Percentiles rank a stretch among this genome's conserved stretches.
These are phyloP conservation scores for Liriodendron chinense DNA, from an alignment of 164 flowering plant species.

Conservation along the genomic window DNA sequence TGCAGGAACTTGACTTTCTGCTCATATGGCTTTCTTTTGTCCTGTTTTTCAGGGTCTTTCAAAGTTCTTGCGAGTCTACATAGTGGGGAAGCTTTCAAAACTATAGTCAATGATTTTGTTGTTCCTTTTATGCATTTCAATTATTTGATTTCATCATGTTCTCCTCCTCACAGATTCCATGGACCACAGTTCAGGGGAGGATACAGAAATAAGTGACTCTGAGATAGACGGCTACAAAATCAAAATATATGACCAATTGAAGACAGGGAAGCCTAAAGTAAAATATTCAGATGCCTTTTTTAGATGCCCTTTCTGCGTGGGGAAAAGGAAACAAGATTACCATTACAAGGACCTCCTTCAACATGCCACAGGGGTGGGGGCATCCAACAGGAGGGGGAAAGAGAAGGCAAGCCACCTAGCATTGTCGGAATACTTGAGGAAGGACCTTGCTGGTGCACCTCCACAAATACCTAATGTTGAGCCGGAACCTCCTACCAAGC, in stretches of 20 bases:
- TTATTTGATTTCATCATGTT: not conserved
- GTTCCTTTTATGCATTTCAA: not conserved
- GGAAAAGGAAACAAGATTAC: slow-evolving; percentile 57
- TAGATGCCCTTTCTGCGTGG: slow-evolving; percentile 74
- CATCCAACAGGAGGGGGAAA: slow-evolving; percentile 54
- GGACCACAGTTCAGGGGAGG: slow-evolving; percentile 52
- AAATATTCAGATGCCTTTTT: slow-evolving; percentile 42
- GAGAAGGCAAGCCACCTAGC: slow-evolving; percentile 78
- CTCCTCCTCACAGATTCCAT: slow-evolving; percentile 10
- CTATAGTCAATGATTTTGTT: not conserved
- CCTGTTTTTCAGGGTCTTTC: not conserved
- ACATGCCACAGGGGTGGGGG: slow-evolving; percentile 76
- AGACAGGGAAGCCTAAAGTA: slow-evolving; percentile 45
- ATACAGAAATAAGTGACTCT: slow-evolving; percentile 72
- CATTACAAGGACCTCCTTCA: slow-evolving; percentile 67
- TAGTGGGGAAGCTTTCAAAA: not conserved
- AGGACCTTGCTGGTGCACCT: slow-evolving; percentile 32
- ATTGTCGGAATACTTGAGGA: slow-evolving; percentile 59
- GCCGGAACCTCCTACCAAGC: slow-evolving; percentile 27
- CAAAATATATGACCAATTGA: slow-evolving; percentile 48
- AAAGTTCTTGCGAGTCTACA: not conserved
- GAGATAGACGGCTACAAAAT: slow-evolving; percentile 58
- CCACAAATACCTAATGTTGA: slow-evolving; percentile 28
- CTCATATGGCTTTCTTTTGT: not conserved
- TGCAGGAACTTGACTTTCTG: not conserved